These are phyloP conservation scores for Serendipita sp. DNA, from an alignment of 768 basidiomycete species.

Conservation along the genomic window DNA sequence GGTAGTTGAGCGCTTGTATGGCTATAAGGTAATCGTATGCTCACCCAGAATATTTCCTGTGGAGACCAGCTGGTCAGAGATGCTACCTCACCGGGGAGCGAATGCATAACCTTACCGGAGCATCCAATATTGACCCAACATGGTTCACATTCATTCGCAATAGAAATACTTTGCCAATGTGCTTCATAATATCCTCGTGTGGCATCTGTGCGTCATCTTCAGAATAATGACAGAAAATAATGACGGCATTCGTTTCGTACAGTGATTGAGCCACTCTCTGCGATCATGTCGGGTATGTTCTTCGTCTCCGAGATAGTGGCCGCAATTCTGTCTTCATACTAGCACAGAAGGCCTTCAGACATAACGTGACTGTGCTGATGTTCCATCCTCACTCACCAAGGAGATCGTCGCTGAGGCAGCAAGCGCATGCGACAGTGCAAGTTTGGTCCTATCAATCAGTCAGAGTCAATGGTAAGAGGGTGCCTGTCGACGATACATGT, in stretches of 20 bases:
- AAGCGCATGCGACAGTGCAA: constrained; percentile 85
- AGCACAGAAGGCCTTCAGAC: neutral
- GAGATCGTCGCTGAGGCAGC: constrained; percentile 97
- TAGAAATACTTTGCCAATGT: constrained; percentile 89
- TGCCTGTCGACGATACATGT: constrained; percentile 48
- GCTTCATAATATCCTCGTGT: constrained; percentile 80
- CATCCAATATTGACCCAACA: constrained; percentile 92
- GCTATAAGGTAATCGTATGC: neutral
- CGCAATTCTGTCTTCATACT: constrained; percentile 88
- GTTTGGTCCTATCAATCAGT: constrained; percentile 57
- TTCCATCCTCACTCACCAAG: constrained; percentile 30
- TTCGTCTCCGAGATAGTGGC: constrained; percentile 92
- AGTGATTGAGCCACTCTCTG: constrained; percentile 88
- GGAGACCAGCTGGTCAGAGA: neutral
- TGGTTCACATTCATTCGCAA: constrained; percentile 87
- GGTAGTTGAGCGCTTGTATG: neutral
- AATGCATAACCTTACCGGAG: constrained; percentile 45
- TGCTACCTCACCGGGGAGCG: constrained; percentile 6
- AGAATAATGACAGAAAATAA: constrained; percentile 24
- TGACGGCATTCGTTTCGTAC: constrained; percentile 51
- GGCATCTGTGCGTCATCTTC: constrained; percentile 18
- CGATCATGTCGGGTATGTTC: constrained; percentile 84
- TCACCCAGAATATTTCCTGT: constrained; percentile 91
- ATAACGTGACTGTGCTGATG: neutral
- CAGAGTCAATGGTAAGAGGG: constrained; percentile 9